A percentile compares a stretch with the other conserved stretches of the same genome.
These are phyloP conservation scores for Polyplosphaeria fusca DNA, from an alignment of 495 filamentous ascomycete species.

Conservation along the genomic window DNA sequence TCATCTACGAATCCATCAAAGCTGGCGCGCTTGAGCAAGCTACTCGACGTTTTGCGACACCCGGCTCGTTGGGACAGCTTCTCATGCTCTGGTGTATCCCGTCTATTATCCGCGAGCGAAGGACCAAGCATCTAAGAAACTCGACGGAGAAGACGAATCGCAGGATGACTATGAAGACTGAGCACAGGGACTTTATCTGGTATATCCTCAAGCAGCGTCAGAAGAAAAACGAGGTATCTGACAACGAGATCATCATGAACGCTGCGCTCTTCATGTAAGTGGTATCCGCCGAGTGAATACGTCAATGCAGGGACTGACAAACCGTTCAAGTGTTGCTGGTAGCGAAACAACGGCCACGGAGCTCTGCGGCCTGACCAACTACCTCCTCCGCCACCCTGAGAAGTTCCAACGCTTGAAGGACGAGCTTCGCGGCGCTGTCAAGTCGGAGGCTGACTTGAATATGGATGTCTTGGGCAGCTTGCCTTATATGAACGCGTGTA, in stretches of 20 bases:
- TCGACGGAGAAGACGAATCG: slow-evolving; percentile 35
- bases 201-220: slow-evolving; percentile 38
- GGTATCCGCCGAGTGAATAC: neutral
- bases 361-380: slow-evolving; percentile 33
- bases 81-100: slow-evolving; percentile 33
- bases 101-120: slow-evolving; percentile 20
- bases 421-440: slow-evolving; percentile 33
- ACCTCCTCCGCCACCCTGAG: slow-evolving; percentile 29
- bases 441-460: slow-evolving; percentile 28
- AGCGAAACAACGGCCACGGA: slow-evolving; percentile 38
- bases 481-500: slow-evolving; percentile 46
- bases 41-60: slow-evolving; percentile 35
- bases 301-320: neutral
- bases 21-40: slow-evolving; percentile 31
- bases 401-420: slow-evolving; percentile 12
- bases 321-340: slow-evolving; percentile 36
- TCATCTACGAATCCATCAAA: slow-evolving; percentile 39
- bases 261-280: slow-evolving; percentile 35
- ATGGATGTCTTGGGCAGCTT: slow-evolving; percentile 42
- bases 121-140: slow-evolving; percentile 30
- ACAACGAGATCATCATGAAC: slow-evolving; percentile 39
- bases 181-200: slow-evolving; percentile 38
- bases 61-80: slow-evolving; percentile 29
- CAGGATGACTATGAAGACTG: slow-evolving; percentile 34
- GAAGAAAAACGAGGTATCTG: slow-evolving; percentile 35